Percentiles rank a stretch among this genome's conserved stretches.
Conservation (phyloP, 2,329 filamentous ascomycete genomes). For the Phialocephala sp. region DNA sequence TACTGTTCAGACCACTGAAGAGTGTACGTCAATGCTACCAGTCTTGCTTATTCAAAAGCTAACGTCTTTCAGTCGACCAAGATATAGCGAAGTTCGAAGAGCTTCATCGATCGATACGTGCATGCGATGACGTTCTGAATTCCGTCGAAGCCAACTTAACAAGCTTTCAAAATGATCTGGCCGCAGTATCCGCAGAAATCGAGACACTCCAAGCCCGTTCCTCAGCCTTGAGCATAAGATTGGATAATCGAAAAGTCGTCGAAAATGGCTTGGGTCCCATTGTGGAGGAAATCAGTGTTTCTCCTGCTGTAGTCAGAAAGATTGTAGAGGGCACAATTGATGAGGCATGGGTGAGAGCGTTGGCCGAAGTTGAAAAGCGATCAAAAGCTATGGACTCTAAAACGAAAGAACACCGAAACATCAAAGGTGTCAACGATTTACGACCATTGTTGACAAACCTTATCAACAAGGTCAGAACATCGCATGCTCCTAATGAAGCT, state of each 20-base stretch:
- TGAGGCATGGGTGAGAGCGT: conserved; percentile 82
- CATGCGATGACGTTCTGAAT: conserved; percentile 90
- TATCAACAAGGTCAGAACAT: conserved; percentile 69
- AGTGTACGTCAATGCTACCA: conserved; percentile 63
- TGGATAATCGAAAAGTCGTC: conserved; percentile 88
- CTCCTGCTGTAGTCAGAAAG: conserved; percentile 80
- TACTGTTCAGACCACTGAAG: conserved; percentile 68
- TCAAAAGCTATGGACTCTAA: conserved; percentile 74
- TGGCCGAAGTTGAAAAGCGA: conserved; percentile 84
- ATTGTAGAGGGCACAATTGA: conserved; percentile 91
- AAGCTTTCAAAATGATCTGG: conserved; percentile 92
- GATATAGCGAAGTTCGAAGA: conserved; percentile 89
- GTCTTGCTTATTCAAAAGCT: conserved; percentile 20
- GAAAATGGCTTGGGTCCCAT: conserved; percentile 87
- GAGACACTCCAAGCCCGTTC: conserved; percentile 91
- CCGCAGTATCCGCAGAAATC: conserved; percentile 91
- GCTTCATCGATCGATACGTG: conserved; percentile 84
- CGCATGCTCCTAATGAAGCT: conserved; percentile 2
- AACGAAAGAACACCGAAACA: conserved; percentile 61
- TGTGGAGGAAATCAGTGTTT: conserved; percentile 89
- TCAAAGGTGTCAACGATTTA: conserved; percentile 82
- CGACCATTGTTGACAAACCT: conserved; percentile 85
- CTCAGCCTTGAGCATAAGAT: conserved; percentile 77
- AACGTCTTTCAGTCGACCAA: conserved; percentile 64
- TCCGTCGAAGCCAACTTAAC: conserved; percentile 93